Evolutionary conservation across 805 yeast species (phyloP), one percentile per base, ranked within the genome.

Genomic region (Metschnikowia shivogae): DNA sequence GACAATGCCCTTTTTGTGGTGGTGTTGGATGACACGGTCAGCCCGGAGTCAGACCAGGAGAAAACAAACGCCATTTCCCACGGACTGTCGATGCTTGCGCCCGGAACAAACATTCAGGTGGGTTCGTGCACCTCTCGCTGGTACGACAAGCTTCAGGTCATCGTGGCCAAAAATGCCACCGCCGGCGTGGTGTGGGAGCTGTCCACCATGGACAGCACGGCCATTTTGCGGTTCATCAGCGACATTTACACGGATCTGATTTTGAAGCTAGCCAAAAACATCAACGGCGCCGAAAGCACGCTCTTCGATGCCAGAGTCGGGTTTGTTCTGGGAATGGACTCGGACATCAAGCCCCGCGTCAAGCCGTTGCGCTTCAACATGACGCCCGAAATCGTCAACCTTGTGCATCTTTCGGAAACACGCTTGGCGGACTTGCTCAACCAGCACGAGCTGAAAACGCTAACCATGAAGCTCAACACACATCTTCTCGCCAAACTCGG

Each of bases 131-230:
- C 80, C 12, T 76, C 78, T 38, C 63, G 84, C 44, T 78, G 81
- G 76, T 79, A 79, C 56, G 84, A 79, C 57, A 79, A 79, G 53
- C 62, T 79, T 44, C 81, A 78, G 55, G 58, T 79, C 40, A 67
- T 79, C 13, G 73, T 79, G 8, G 76, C 82, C 3, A 64, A 68
- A 34, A 79, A 79, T 57, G 73, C 82, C 0, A 79, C 77, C 19
- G 82, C 81, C 1, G 84, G 82, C 4, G 69, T 79, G 40, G 78
- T 77, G 17, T 79, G 82, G 77, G 83, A 80, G 50, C 73, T 78
- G 10, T 68, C 80, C 2, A 70, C 77, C 19, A 77, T 77, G 76
- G 84, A 79, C 58, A 73, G 78, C 40, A 79, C 83, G 4, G 75
- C 82, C 1, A 80, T 78, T 34, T 62, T 79, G 46, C 60, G 84